Conservation (phyloP, 495 filamentous ascomycete species). For the Trichocladium uniseriatum region DNA sequence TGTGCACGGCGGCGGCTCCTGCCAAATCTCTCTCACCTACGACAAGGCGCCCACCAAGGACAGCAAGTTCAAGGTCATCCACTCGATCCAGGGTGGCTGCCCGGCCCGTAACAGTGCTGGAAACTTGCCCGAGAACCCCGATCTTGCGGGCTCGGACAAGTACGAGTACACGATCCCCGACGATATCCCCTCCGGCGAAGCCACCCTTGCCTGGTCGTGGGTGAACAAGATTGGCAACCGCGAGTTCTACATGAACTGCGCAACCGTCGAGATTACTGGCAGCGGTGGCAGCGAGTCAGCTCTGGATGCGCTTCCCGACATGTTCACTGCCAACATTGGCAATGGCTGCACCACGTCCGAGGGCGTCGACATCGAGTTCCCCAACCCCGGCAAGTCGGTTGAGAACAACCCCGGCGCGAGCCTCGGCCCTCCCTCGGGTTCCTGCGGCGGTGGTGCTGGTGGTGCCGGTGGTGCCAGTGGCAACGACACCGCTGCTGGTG, state of each 20-base stretch:
- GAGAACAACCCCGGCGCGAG: conserved; percentile 30
- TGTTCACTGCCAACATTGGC: conserved; percentile 72
- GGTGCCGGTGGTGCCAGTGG: not conserved
- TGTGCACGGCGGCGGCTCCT: conserved; percentile 77
- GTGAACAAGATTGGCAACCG: conserved; percentile 83
- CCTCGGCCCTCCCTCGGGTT: conserved; percentile 9
- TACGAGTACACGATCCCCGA: conserved; percentile 52
- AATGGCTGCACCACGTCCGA: conserved; percentile 45
- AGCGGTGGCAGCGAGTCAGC: conserved; percentile 39
- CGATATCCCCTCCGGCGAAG: conserved; percentile 49
- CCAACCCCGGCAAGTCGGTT: conserved; percentile 49
- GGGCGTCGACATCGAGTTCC: conserved; percentile 39
- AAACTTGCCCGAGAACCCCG: conserved; percentile 28
- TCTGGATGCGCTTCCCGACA: conserved; percentile 56
- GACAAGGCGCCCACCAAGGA: conserved; percentile 50
- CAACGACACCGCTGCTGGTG: not conserved
- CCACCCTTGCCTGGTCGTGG: conserved; percentile 77
- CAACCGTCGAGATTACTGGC: conserved; percentile 55
- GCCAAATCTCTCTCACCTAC: conserved; percentile 76
- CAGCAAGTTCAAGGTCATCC: conserved; percentile 66
- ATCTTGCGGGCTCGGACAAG: conserved; percentile 21
- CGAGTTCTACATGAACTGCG: conserved; percentile 97
- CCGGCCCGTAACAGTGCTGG: conserved; percentile 44
- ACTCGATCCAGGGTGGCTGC: conserved; percentile 75
- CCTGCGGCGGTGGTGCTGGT: conserved; percentile 9